Evolutionary conservation across 345 rosid species (phyloP), one percentile per base, ranked within the genome.

Genomic region (Noccaea caerulescens): DNA sequence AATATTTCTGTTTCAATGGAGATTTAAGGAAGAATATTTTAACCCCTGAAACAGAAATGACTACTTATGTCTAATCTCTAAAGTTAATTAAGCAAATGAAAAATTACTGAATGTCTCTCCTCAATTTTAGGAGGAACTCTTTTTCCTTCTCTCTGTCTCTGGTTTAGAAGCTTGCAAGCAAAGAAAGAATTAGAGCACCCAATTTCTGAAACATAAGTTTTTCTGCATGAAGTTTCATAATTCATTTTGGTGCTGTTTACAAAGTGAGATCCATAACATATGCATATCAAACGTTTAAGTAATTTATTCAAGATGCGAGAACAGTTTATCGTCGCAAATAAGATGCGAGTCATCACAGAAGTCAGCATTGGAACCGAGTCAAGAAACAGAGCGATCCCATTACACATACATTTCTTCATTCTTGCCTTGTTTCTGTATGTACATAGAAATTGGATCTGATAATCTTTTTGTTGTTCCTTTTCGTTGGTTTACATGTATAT

Each of bases 41-140:
- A 5, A 57, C 69, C 47, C 63, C 75, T 62, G 51, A 61, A 76
- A 55, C 53, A 55, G 59, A 7, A 12, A 68, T 69, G 32, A 39
- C 65, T 69, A 45, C 66, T 38, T 69, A 63, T 63, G 75, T 63
- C 47, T 10, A 16, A 39, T 69, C 44, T 61, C 61, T 41, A 49
- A 18, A 18, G 20, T 18, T 18, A 18, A 1, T 18, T 18, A 18
- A 18, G 20, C 20, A 18, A 18, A 18, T 18, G 20, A 18, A 18
- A 49, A 56, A 56, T 66, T 42, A 37, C 58, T 45, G 14, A 10
- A 8, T 18, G 75, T 44, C 42, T 56, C 37, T 56, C 79, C 79
- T 30, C 34, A 56, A 6, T 50, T 58, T 63, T 37, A 69, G 79
- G 79, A 68, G 53, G 25, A 53, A 49, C 72, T 73, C 8, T 68